A percentile compares a stretch with the other conserved stretches of the same genome.
phyloP scores from a whole-genome alignment of 169 alveolate species.

The Eimeria praecox region DNA sequence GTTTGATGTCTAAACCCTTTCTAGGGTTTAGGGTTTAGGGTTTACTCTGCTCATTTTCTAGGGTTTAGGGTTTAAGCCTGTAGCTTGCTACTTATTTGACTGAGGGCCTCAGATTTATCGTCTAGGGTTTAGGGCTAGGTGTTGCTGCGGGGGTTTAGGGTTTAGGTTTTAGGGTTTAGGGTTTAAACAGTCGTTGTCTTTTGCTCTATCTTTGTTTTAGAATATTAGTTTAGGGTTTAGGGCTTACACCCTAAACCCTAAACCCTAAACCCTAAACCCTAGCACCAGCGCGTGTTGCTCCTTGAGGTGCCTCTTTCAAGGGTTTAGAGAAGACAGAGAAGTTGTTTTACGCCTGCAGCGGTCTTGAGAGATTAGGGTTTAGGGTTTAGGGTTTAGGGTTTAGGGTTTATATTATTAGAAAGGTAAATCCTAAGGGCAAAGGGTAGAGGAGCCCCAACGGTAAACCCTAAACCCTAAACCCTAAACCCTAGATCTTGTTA shows the following conservation, averaged over 20 bases:
- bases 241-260: not conserved
- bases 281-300: no score
- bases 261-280: no score
- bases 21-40: slow-evolving; percentile 48
- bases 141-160: slow-evolving; percentile 17
- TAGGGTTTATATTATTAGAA: not conserved
- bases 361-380: not conserved
- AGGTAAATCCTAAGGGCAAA: no score
- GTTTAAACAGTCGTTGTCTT: no score
- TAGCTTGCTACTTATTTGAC: not conserved
- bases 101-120: not conserved
- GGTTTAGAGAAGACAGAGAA: no score
- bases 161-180: not conserved
- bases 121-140: not conserved
- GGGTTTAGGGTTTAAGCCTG: slow-evolving; percentile 44
- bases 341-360: no score
- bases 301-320: no score
- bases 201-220: no score
- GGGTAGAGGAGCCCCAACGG: no score
- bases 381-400: slow-evolving; percentile 5
- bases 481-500: no score
- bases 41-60: not conserved
- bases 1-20: no score
- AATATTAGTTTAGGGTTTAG: not conserved
- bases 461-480: no score